phyloP scores from a whole-genome alignment of 306 rosid species.

The Macrotyloma uniflorum region DNA sequence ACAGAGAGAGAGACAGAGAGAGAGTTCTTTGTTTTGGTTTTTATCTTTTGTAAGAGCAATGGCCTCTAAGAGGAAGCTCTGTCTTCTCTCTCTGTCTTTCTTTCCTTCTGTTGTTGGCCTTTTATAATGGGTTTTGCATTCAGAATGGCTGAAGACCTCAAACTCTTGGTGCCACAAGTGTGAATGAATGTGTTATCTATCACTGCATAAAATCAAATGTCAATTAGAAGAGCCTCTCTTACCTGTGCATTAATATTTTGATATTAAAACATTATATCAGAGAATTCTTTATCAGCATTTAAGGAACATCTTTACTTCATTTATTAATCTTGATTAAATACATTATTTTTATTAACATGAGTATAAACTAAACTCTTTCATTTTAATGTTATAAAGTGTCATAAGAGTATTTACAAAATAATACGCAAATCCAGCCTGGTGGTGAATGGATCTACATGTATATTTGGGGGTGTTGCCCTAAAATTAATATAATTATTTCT shows the following conservation, averaged over 20 bases:
- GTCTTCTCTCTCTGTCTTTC: background rate
- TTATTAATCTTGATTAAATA: background rate
- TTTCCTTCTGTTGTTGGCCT: constrained; percentile 13
- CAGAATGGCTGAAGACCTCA: constrained; percentile 18
- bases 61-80: constrained; percentile 23
- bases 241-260: background rate
- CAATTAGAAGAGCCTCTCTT: background rate
- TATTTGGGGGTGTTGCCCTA: background rate
- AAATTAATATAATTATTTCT: background rate
- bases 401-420: background rate
- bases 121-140: constrained; percentile 43
- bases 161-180: constrained; percentile 43
- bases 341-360: background rate
- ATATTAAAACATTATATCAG: background rate
- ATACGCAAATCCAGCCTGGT: background rate
- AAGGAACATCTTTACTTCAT: background rate
- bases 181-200: background rate
- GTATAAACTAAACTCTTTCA: background rate
- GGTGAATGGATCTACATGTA: background rate
- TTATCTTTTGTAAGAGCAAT: background rate
- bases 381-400: background rate
- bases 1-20: background rate
- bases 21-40: background rate
- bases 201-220: background rate
- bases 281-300: background rate